Base-by-base conservation (phyloP, 495 filamentous ascomycete species). In the Hypomontagnella monticulosa region DNA sequence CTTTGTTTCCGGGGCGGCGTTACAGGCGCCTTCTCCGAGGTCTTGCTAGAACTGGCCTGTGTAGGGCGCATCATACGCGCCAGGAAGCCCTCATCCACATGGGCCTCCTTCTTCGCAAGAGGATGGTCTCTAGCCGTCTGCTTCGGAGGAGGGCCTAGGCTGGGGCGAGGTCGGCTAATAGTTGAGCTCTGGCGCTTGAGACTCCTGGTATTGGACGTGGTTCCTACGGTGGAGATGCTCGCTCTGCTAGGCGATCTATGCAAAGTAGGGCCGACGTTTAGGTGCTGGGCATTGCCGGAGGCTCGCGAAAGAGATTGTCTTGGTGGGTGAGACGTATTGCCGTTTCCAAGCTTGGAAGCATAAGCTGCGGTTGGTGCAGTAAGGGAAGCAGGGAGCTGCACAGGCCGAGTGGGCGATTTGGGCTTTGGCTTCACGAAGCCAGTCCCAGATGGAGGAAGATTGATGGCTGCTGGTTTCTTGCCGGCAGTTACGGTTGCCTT, bases 51-150 rank as follows among this genome's bases (percentile, higher is more conserved):
- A 30, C 89, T 93, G 57, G 86, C 86, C 18, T 90, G 86, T 7
- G 93, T 97, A 3, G 93, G 93, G 9, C 92, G 86, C 92, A 92
- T 97, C 93, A 97, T 96, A 57, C 93, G 82, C 6, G 91, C 91
- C 12, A 97, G 81, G 77, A 97, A 97, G 3, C 88, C 77, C 53
- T 93, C 89, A 68, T 91, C 88, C 2, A 88, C 81, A 1, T 85
- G 72, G 52, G 70, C 73, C 36, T 81, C 79, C 44, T 71, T 79
- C 60, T 78, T 80, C 2, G 65, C 57, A 4, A 71, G 58, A 1
- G 79, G 75, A 16, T 80, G 73, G 11, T 84, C 79, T 70, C 78
- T 72, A 12, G 71, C 57, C 27, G 67, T 14, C 56, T 71, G 72
- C 51, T 82, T 81, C 10, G 83, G 82, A 16, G 83, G 83, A 10